Base-by-base conservation (phyloP, 2,329 filamentous ascomycete genomes). In the Fusarium torreyae region DNA sequence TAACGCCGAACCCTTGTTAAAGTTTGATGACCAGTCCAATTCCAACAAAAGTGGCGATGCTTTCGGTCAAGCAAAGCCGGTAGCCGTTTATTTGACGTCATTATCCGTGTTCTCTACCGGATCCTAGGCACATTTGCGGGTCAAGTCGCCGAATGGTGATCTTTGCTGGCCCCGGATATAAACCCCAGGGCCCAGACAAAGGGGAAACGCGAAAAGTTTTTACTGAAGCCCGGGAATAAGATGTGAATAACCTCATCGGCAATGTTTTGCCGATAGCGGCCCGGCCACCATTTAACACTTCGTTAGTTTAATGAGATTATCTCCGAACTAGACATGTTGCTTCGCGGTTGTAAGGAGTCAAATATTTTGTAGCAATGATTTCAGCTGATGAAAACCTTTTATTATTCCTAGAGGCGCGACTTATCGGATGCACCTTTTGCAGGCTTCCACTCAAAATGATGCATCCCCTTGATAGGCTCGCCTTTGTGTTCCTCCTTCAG, bases 191-290 rank as follows among this genome's bases (percentile, higher is more conserved):
- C n/a, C 39, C 17, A 40, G 18, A 20, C 13, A 18, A n/a, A 22
- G n/a, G 11, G 38, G 10, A 14, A 42, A 31, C 3, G 28, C 28
- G 28, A 31, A 31, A 31, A 31, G 7, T 13, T 14, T 54, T 18
- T 45, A 15, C 31, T 10, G 7, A 6, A 1, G 0, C 1, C 3
- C 53, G 62, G 60, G 20, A 65, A 65, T 65, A 65, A 44, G 8
- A 22, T 60, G 60, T 11, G 61, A 63, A 63, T 63, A 63, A 44
- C 51, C 13, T 64, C 44, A 18, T 26, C 61, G 61, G 61, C 59
- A 63, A 3, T 5, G 3, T 6, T 18, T 11, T 63, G 61, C 61
- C 61, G 61, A 63, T 45, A 24, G 11, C 61, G 59, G 61, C 11
- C 60, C 60, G 57, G 24, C 1, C 0, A 2, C 14, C 17, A 11